Conservation (phyloP, 805 yeast genomes). For the Starmerella etchellsii region DNA sequence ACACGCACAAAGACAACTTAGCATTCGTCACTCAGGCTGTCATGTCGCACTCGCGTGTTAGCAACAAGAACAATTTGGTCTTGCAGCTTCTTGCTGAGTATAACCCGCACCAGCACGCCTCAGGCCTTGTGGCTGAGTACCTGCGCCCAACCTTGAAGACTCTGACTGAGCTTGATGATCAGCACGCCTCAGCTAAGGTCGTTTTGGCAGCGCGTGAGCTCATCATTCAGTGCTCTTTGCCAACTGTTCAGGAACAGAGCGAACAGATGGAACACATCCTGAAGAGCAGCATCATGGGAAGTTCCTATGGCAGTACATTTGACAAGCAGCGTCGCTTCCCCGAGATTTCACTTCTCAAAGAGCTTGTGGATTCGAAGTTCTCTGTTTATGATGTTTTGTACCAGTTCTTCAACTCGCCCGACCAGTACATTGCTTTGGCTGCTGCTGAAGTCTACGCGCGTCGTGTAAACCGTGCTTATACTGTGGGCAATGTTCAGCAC, state of each 20-base stretch:
- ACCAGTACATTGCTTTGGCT: constrained; percentile 83
- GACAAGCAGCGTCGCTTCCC: constrained; percentile 54
- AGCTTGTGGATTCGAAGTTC: constrained; percentile 90
- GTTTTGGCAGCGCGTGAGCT: constrained; percentile 93
- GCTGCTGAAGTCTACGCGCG: constrained; percentile 95
- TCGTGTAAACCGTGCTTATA: constrained; percentile 94
- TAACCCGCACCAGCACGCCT: constrained; percentile 54
- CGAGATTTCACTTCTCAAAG: constrained; percentile 63
- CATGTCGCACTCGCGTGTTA: constrained; percentile 83
- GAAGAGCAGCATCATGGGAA: constrained; percentile 78
- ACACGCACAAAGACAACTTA: constrained; percentile 67
- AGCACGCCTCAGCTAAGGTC: constrained; percentile 75
- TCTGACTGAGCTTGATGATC: constrained; percentile 77
- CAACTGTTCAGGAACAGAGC: constrained; percentile 88
- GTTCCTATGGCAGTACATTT: constrained; percentile 52
- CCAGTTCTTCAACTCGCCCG: constrained; percentile 72
- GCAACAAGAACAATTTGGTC: constrained; percentile 81
- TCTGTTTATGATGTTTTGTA: constrained; percentile 92
- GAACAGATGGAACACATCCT: constrained; percentile 95
- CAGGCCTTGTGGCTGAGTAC: constrained; percentile 52
- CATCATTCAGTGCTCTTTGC: constrained; percentile 90
- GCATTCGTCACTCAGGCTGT: constrained; percentile 57
- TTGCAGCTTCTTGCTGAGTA: constrained; percentile 74
- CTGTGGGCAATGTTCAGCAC: constrained; percentile 63
- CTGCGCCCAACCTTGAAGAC: constrained; percentile 62